Base-by-base conservation (phyloP, 495 filamentous ascomycete genomes). In the Penicillium longicatenatum region DNA sequence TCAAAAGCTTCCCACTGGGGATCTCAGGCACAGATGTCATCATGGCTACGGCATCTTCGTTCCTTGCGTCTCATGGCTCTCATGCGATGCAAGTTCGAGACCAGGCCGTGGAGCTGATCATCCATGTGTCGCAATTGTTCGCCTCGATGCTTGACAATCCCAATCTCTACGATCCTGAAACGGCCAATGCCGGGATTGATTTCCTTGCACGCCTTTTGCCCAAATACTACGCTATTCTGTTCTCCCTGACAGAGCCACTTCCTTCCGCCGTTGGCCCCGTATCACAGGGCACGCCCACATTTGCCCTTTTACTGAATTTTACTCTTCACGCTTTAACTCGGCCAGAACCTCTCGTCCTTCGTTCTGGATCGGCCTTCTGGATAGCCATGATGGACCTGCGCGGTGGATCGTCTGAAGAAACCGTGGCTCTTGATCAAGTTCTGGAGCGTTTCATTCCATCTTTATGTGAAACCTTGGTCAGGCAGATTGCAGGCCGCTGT, bases 291-390 rank as follows among this genome's bases (percentile, higher is more conserved):
- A 64, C 69, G 6, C 68, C 70, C 1, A 73, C 83, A 19, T 75
- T 90, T 19, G 84, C 87, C 58, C 82, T 82, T 55, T 78, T 94
- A n/a, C 85, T 97, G 65, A 73, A 88, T 29, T 96, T 96, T 67
- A 83, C 85, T 1, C 80, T 97, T 37, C 78, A 86, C 58, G 84
- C 89, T 35, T 72, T 98, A 19, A 76, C 82, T 37, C 86, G 86
- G 9, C 82, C 80, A 3, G 92, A 97, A 35, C 83, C 89, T 0
- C 78, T 97, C 31, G 89, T 92, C 1, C 93, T 97, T 68, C 83
- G 82, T 37, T 85, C 90, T 5, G 88, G 92, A 0, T 84, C 86
- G 26, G 80, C 86, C 24, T 93, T 97, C 62, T 97, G 93, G 92
- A 85, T 90, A 62, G 67, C 82, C 58, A 63, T 78, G 14, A 46